phyloP scores from a whole-genome alignment of 192 early-diverging fungal genomes.

The Backusella circina region DNA sequence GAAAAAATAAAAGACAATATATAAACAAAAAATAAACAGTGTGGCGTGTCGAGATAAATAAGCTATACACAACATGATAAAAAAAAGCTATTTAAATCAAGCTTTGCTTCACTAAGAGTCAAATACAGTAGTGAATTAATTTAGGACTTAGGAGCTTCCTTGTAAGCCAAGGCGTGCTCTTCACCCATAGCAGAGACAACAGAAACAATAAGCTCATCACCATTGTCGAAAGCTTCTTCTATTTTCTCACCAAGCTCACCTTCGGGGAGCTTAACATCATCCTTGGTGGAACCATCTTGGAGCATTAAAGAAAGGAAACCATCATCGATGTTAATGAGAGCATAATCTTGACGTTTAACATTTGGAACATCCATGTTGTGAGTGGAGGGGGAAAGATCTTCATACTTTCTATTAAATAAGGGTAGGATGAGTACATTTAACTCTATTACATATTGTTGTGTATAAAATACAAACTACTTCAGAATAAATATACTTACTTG shows the following conservation, averaged over 20 bases:
- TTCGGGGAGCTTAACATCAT: conserved; percentile 93
- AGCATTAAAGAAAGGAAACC: conserved; percentile 89
- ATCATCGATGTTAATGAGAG: conserved; percentile 84
- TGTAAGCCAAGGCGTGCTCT: conserved; percentile 73
- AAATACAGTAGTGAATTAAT: not conserved
- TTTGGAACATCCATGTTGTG: conserved; percentile 99
- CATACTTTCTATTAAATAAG: conserved; percentile 67
- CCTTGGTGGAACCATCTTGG: conserved; percentile 79
- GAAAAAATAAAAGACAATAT: not conserved
- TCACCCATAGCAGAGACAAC: conserved; percentile 90
- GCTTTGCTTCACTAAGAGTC: not conserved
- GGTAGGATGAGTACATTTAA: not conserved
- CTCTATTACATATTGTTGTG: not conserved
- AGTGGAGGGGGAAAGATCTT: conserved; percentile 99
- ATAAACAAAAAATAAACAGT: not conserved
- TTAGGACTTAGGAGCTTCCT: conserved; percentile 29
- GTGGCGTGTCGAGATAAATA: not conserved
- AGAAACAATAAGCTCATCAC: conserved; percentile 79
- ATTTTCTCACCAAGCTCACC: conserved; percentile 80
- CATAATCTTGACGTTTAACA: conserved; percentile 83
- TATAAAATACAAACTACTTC: not conserved
- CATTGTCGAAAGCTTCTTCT: conserved; percentile 64
- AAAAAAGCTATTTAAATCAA: not conserved
- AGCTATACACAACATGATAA: not conserved
- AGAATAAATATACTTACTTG: conserved; percentile 45